Conservation (phyloP, 768 basidiomycete species). For the Rhodosporidiobolus odoratus region DNA sequence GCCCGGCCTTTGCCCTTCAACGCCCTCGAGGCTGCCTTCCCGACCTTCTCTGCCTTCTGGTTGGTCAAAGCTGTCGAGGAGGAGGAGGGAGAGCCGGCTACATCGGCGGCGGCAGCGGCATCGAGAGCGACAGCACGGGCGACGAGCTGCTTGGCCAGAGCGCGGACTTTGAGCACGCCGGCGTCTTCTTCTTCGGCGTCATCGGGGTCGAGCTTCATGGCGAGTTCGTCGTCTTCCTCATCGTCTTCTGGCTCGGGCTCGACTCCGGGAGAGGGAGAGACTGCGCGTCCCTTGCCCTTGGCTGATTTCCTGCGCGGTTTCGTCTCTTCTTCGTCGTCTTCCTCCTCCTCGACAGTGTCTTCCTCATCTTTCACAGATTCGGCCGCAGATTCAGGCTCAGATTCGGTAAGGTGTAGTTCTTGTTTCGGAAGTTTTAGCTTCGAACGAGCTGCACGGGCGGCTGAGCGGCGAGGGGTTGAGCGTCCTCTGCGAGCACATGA, state of each 20-base stretch:
- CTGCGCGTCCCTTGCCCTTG: too few relatives aligned
- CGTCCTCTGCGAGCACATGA: not conserved
- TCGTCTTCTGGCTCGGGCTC: too few relatives aligned
- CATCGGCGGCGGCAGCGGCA: too few relatives aligned
- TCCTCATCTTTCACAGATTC: too few relatives aligned
- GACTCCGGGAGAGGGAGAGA: too few relatives aligned
- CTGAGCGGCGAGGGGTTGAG: conserved; percentile 8
- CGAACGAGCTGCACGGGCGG: not conserved
- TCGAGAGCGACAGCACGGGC: not conserved
- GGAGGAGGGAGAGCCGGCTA: too few relatives aligned
- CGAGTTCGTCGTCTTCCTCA: not conserved
- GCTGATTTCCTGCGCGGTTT: too few relatives aligned
- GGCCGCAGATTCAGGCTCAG: not conserved
- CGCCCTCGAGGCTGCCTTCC: not conserved
- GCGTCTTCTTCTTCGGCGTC: too few relatives aligned
- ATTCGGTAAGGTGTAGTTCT: conserved; percentile 3
- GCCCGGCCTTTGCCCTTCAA: conserved; percentile 14
- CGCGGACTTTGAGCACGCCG: conserved; percentile 19
- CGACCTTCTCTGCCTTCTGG: conserved; percentile 21
- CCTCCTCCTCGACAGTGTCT: too few relatives aligned
- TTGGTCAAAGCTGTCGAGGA: conserved; percentile 2
- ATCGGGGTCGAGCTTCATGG: too few relatives aligned
- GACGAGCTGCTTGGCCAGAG: conserved; percentile 19
- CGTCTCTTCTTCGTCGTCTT: too few relatives aligned
- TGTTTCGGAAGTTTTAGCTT: not conserved